Evolutionary conservation across 108 stramenopile species (phyloP).

Genomic region (Cyclotella choctawhatcheeana): DNA sequence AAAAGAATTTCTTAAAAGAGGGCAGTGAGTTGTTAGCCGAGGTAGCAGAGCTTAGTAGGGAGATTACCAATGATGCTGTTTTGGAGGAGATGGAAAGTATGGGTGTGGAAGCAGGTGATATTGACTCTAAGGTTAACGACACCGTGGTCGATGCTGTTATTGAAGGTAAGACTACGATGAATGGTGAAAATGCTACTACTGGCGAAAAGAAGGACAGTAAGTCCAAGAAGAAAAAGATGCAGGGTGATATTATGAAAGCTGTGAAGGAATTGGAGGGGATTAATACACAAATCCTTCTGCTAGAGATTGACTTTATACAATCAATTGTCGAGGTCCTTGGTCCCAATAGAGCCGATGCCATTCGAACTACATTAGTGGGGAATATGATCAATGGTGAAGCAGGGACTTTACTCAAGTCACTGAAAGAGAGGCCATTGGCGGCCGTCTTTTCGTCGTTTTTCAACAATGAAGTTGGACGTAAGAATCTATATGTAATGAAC

Average conservation of each 20-base stretch:
- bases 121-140: constrained; percentile 22
- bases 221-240: constrained; percentile 34
- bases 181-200: constrained; percentile 17
- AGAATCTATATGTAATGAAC: constrained; percentile 72
- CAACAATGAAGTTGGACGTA: constrained; percentile 21
- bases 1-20: constrained; percentile 64
- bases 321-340: constrained; percentile 67
- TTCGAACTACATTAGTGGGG: constrained; percentile 74
- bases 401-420: constrained; percentile 59
- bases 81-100: constrained; percentile 68
- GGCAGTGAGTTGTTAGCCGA: constrained; percentile 51
- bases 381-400: constrained; percentile 58
- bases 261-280: constrained; percentile 48
- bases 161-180: not conserved
- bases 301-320: constrained; percentile 74
- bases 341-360: constrained; percentile 66
- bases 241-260: constrained; percentile 37
- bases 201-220: constrained; percentile 10
- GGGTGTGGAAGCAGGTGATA: constrained; percentile 57
- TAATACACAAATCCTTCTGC: constrained; percentile 57
- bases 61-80: constrained; percentile 60
- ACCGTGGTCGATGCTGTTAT: constrained; percentile 36
- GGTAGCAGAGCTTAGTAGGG: constrained; percentile 50
- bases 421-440: constrained; percentile 79
- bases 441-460: constrained; percentile 49